Conservation (phyloP, 2,329 filamentous ascomycete genomes). For the Diaporthe batatas region DNA sequence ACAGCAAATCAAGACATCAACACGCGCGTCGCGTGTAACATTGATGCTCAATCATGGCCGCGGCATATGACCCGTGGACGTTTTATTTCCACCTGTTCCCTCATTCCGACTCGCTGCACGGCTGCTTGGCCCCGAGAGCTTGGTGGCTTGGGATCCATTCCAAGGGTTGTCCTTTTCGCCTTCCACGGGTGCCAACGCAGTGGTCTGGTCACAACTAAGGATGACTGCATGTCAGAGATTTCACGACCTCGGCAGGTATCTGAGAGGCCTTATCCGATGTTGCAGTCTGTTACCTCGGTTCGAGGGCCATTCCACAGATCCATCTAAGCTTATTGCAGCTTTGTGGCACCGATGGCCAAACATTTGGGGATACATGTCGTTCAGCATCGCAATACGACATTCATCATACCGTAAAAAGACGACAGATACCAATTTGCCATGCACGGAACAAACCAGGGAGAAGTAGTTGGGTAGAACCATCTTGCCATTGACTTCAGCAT, state of each 20-base stretch:
- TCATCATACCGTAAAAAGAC: too few species aligned
- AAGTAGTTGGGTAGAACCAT: too few species aligned
- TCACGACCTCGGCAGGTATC: not conserved
- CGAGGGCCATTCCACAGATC: not conserved
- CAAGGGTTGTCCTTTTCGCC: not conserved
- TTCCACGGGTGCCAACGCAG: not conserved
- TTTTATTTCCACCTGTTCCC: not conserved
- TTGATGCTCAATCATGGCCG: not conserved
- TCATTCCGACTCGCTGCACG: not conserved
- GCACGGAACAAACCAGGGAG: too few species aligned
- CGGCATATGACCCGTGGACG: not conserved
- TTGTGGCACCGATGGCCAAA: not conserved
- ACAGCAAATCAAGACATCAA: constrained; percentile 31
- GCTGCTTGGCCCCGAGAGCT: not conserved
- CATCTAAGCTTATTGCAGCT: constrained; percentile 6
- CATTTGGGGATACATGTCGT: not conserved
- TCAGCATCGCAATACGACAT: not conserved
- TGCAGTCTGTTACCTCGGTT: not conserved
- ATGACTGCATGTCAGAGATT: not conserved
- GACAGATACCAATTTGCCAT: accelerated
- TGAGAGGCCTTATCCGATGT: not conserved
- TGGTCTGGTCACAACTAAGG: not conserved
- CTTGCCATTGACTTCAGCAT: not conserved
- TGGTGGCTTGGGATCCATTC: not conserved
- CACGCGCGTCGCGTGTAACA: constrained; percentile 20